Percentiles rank a stretch among this genome's conserved stretches.
Conservation (phyloP, 768 basidiomycete species). For the Kwoniella pini region DNA sequence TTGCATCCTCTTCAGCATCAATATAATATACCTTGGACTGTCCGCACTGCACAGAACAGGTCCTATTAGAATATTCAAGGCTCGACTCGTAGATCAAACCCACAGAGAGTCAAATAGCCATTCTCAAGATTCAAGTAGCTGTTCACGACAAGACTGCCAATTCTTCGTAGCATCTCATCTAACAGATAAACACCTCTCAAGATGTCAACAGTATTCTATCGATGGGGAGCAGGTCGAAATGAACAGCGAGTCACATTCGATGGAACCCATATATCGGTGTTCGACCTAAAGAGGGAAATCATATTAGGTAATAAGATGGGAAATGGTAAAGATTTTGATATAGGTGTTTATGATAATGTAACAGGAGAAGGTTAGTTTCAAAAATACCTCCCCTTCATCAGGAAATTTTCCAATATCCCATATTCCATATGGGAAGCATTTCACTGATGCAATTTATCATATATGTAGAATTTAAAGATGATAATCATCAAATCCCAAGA, state of each 20-base stretch:
- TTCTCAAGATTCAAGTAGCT: no score
- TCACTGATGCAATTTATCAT: no score
- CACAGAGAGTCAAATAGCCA: no score
- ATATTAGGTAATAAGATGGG: slow-evolving; percentile 93
- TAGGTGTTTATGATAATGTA: slow-evolving; percentile 77
- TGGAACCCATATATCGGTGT: slow-evolving; percentile 97
- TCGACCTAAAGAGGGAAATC: slow-evolving; percentile 98
- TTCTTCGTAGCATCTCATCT: not conserved
- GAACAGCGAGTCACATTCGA: slow-evolving; percentile 97
- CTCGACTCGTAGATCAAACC: no score
- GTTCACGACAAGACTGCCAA: no score
- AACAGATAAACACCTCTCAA: not conserved
- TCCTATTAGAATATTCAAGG: no score
- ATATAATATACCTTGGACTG: no score
- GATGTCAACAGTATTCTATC: slow-evolving; percentile 91
- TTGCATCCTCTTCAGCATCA: no score
- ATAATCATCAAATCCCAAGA: slow-evolving; percentile 84
- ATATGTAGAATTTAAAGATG: slow-evolving; percentile 79
- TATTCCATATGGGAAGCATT: no score
- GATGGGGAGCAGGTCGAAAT: slow-evolving; percentile 91
- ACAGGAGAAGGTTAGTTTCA: slow-evolving; percentile 83
- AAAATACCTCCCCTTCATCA: no score
- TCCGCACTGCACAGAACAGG: no score
- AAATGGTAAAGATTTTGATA: slow-evolving; percentile 89
- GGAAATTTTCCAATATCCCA: no score